Conservation (phyloP, 2,329 filamentous ascomycete genomes). For the Sodiomyces alkalinus region DNA sequence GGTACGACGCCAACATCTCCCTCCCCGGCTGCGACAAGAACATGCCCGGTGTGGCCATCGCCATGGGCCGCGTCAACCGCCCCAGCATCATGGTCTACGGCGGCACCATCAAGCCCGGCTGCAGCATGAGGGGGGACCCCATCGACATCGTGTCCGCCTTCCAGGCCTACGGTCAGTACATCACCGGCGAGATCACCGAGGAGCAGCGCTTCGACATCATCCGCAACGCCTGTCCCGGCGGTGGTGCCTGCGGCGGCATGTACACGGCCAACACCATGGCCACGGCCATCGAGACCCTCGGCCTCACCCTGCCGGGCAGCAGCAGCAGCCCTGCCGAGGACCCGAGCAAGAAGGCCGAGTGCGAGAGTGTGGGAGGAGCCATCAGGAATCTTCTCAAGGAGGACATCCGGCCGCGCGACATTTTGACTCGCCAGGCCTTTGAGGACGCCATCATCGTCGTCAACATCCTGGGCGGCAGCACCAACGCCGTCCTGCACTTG, state of each 20-base stretch:
- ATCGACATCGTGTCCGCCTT: conserved; percentile 97
- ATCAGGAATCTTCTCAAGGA: conserved; percentile 62
- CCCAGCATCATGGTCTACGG: conserved; percentile 97
- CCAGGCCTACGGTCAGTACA: conserved; percentile 92
- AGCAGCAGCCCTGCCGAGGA: conserved; percentile 68
- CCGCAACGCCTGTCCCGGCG: conserved; percentile 60
- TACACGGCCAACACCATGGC: conserved; percentile 94
- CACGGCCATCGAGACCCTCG: conserved; percentile 83
- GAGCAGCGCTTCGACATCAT: conserved; percentile 90
- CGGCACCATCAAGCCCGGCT: conserved; percentile 84
- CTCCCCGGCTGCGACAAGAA: conserved; percentile 99
- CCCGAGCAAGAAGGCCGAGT: conserved; percentile 56
- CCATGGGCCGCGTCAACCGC: conserved; percentile 88
- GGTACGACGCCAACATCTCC: conserved; percentile 96
- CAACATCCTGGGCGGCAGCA: conserved; percentile 71
- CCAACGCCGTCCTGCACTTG: conserved; percentile 72
- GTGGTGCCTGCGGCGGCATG: conserved; percentile 69
- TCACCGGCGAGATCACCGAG: conserved; percentile 81
- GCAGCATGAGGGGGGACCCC: conserved; percentile 56
- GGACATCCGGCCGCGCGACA: conserved; percentile 63
- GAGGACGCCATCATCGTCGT: conserved; percentile 76
- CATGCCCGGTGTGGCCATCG: conserved; percentile 87
- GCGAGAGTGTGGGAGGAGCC: conserved; percentile 53
- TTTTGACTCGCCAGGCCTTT: conserved; percentile 66
- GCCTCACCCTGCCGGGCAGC: conserved; percentile 69